These are phyloP conservation scores for Taxillus chinensis DNA, from an alignment of 164 flowering plant species.

Conservation along the genomic window DNA sequence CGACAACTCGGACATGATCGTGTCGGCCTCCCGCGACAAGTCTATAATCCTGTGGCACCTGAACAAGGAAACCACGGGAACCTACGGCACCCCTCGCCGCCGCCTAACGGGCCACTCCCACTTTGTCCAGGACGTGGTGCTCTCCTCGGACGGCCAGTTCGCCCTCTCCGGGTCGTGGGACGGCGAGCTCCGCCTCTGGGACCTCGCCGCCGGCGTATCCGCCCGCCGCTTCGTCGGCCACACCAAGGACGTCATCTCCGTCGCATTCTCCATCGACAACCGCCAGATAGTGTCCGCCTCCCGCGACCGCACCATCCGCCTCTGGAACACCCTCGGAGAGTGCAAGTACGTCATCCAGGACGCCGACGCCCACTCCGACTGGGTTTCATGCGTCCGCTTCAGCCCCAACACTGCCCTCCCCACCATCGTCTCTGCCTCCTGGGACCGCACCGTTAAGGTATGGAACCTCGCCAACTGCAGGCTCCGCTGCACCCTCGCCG, in stretches of 20 bases:
- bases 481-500: constrained; percentile 46
- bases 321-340: constrained; percentile 87
- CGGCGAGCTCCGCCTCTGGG: constrained; percentile 87
- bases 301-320: constrained; percentile 71
- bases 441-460: constrained; percentile 74
- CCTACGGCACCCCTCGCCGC: constrained; percentile 68
- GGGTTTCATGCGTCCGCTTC: constrained; percentile 80
- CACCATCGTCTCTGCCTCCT: constrained; percentile 71
- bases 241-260: constrained; percentile 75
- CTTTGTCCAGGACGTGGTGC: constrained; percentile 89
- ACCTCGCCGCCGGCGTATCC: constrained; percentile 51
- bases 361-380: constrained; percentile 52
- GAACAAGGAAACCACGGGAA: constrained; percentile 44
- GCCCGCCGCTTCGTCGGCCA: constrained; percentile 80
- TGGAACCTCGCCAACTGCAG: constrained; percentile 82
- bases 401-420: constrained; percentile 59
- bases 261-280: constrained; percentile 68
- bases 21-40: constrained; percentile 79
- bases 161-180: constrained; percentile 93
- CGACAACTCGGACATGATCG: constrained; percentile 83
- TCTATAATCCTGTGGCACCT: constrained; percentile 73
- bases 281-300: constrained; percentile 89
- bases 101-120: constrained; percentile 84
- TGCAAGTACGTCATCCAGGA: constrained; percentile 82
- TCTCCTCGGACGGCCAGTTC: constrained; percentile 86